phyloP scores from a whole-genome alignment of 495 filamentous ascomycete species.

The Penicillium daleae region DNA sequence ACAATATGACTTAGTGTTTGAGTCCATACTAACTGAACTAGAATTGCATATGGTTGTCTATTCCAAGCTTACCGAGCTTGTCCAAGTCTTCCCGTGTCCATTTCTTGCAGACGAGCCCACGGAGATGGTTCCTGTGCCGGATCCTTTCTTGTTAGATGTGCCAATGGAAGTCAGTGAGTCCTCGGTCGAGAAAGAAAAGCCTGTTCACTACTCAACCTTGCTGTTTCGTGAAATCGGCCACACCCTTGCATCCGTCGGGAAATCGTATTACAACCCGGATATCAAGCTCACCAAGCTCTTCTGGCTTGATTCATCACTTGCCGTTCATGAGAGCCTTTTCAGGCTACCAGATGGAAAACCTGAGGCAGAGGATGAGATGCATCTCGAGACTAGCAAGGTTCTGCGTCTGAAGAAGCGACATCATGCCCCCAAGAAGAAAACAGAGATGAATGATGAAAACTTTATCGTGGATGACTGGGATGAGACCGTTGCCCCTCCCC shows the following conservation, averaged over 20 bases:
- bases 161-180: constrained; percentile 21
- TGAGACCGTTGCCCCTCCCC: constrained; percentile 27
- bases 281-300: constrained; percentile 45
- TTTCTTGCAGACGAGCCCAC: constrained; percentile 19
- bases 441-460: constrained; percentile 20
- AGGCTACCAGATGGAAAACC: constrained; percentile 16
- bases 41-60: constrained; percentile 45
- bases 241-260: constrained; percentile 17
- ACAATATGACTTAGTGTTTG: background rate
- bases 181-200: constrained; percentile 6
- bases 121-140: constrained; percentile 31
- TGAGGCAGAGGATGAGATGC: constrained; percentile 10
- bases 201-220: constrained; percentile 35
- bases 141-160: constrained; percentile 47
- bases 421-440: constrained; percentile 10
- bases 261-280: constrained; percentile 22
- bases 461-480: constrained; percentile 48
- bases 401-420: constrained; percentile 32
- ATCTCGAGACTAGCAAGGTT: constrained; percentile 20
- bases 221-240: constrained; percentile 42
- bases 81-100: constrained; percentile 43
- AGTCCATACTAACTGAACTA: constrained; percentile 17
- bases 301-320: constrained; percentile 36
- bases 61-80: constrained; percentile 46
- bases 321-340: constrained; percentile 43